phyloP scores from a whole-genome alignment of 2,329 filamentous ascomycete species.

The Fusarium sacchari region DNA sequence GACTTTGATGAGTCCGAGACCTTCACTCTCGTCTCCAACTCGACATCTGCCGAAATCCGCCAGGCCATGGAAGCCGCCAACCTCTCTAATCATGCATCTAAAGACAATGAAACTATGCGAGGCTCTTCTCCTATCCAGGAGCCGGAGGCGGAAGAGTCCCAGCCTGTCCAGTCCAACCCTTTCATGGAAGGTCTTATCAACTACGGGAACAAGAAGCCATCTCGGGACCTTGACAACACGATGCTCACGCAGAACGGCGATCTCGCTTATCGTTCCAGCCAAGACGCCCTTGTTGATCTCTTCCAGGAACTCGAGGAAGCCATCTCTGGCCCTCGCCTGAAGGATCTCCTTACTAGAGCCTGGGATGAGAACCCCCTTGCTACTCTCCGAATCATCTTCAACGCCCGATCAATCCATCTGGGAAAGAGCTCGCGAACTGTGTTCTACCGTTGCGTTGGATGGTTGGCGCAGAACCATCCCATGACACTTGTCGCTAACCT shows the following conservation, averaged over 20 bases:
- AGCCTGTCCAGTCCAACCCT: conserved; percentile 29
- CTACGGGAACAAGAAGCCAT: conserved; percentile 17
- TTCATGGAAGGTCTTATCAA: conserved; percentile 50
- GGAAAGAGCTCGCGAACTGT: conserved; percentile 61
- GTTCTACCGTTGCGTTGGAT: conserved; percentile 65
- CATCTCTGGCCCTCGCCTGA: conserved; percentile 50
- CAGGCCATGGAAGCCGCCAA: conserved; percentile 24
- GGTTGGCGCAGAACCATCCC: conserved; percentile 65
- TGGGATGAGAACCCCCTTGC: conserved; percentile 60
- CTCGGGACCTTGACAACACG: conserved; percentile 51
- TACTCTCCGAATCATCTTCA: conserved; percentile 69
- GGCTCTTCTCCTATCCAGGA: neutral
- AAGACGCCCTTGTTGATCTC: conserved; percentile 60
- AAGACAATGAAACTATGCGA: neutral
- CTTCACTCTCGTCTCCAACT: conserved; percentile 43
- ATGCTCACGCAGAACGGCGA: conserved; percentile 64
- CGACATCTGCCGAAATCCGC: conserved; percentile 40
- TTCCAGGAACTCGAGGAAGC: conserved; percentile 62
- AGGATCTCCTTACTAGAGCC: conserved; percentile 55
- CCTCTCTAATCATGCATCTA: conserved; percentile 6
- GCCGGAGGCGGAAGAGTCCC: neutral
- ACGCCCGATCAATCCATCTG: conserved; percentile 68
- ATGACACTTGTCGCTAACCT: conserved; percentile 64
- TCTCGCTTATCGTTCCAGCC: conserved; percentile 58
- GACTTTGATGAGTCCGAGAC: conserved; percentile 36